Conservation (phyloP, 495 filamentous ascomycete species). For the Penicillium subrubescens region DNA sequence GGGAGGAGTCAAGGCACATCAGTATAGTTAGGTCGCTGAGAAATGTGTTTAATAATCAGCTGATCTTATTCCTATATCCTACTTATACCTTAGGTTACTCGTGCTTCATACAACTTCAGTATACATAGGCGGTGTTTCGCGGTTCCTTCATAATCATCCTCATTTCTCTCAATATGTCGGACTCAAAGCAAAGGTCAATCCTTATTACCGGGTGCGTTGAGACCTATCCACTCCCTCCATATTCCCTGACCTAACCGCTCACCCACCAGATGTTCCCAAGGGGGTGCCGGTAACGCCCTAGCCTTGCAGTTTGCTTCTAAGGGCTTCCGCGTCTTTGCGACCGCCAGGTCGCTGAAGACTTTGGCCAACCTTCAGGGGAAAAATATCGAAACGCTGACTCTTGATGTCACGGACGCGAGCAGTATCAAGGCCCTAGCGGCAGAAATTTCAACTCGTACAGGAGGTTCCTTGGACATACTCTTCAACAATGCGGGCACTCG, state of each 20-base stretch:
- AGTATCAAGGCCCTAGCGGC: conserved; percentile 2
- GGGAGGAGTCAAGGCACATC: not conserved
- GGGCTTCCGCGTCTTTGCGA: conserved; percentile 5
- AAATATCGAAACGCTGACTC: not conserved
- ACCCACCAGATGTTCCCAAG: not conserved
- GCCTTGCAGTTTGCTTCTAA: conserved; percentile 4
- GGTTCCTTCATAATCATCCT: not conserved
- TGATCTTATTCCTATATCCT: not conserved
- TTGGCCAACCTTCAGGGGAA: not conserved
- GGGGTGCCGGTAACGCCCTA: conserved; percentile 3
- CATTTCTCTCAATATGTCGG: not conserved
- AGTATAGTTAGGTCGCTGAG: not conserved
- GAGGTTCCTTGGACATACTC: conserved; percentile 7
- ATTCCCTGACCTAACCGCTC: conserved; percentile 3
- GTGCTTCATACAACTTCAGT: not conserved
- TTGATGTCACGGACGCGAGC: conserved; percentile 4
- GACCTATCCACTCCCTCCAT: not conserved
- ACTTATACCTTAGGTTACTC: not conserved
- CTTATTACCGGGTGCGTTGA: conserved; percentile 8
- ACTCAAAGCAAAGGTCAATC: conserved; percentile 1
- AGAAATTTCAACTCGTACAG: conserved; percentile 1
- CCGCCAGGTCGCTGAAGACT: not conserved
- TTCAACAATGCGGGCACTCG: conserved; percentile 9
- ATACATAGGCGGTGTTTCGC: not conserved
- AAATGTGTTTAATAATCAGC: not conserved